A percentile compares a stretch with the other conserved stretches of the same genome.
These are phyloP conservation scores for Carex cristatella DNA, from an alignment of 176 grass and related monocot species.

Conservation along the genomic window DNA sequence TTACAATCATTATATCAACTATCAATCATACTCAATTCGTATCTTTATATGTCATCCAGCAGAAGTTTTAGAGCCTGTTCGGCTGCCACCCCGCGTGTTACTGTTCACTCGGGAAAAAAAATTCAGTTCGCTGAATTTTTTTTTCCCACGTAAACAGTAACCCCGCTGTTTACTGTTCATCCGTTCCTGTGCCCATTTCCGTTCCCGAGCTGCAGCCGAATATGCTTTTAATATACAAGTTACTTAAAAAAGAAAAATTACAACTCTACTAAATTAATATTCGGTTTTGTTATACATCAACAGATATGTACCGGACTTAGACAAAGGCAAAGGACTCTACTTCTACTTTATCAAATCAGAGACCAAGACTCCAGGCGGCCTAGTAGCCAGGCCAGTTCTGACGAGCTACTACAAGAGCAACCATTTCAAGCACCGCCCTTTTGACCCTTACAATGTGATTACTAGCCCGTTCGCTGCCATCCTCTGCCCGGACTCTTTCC, in stretches of 20 bases:
- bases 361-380: conserved; percentile 69
- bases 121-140: too few relatives aligned
- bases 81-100: too few relatives aligned
- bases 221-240: background rate
- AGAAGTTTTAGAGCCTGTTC: too few relatives aligned
- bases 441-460: conserved; percentile 75
- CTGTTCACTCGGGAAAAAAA: too few relatives aligned
- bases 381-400: conserved; percentile 72
- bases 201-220: too few relatives aligned
- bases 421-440: conserved; percentile 68
- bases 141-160: too few relatives aligned
- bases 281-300: background rate
- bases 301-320: conserved; percentile 72
- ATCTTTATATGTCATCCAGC: background rate
- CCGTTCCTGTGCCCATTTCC: too few relatives aligned
- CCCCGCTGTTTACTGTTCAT: too few relatives aligned
- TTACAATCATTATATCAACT: background rate
- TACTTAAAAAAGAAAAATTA: background rate
- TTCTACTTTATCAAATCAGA: conserved; percentile 96
- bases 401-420: conserved; percentile 99
- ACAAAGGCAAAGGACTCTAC: conserved; percentile 95
- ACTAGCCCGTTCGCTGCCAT: conserved; percentile 89
- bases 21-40: background rate
- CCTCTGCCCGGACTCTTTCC: conserved; percentile 90
- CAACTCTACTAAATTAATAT: background rate